A percentile compares a stretch with the other conserved stretches of the same genome.
These are phyloP conservation scores for Xylaria multiplex DNA, from an alignment of 2,329 filamentous ascomycete genomes.

Conservation along the genomic window DNA sequence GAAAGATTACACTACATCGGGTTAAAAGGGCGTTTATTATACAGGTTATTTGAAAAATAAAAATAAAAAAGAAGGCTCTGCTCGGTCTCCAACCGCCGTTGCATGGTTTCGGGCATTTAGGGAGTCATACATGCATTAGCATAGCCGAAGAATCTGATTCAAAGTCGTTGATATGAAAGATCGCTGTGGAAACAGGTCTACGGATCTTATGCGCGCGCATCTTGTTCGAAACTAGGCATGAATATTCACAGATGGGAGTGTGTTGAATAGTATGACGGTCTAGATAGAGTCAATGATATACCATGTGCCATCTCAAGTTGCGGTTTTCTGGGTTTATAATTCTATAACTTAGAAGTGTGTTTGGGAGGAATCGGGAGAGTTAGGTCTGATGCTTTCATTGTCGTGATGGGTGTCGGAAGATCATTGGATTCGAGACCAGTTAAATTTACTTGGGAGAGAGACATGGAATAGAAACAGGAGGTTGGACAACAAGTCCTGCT, in stretches of 20 bases:
- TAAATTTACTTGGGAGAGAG: no score
- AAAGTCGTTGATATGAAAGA: constrained; percentile 1
- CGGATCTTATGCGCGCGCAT: background rate
- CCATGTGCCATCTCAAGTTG: no score
- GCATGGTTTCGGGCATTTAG: background rate
- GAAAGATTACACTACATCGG: constrained; percentile 66
- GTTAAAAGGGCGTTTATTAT: background rate
- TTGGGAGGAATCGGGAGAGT: no score
- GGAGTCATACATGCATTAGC: constrained; percentile 1
- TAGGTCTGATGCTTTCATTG: no score
- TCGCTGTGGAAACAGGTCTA: background rate
- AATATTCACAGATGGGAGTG: background rate
- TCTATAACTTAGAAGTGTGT: no score
- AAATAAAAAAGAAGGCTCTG: background rate
- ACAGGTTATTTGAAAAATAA: background rate
- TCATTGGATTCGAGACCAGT: no score
- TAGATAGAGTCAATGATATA: no score
- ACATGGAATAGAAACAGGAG: no score
- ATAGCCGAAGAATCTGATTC: constrained; percentile 8
- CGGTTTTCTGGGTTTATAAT: no score
- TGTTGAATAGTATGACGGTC: no score
- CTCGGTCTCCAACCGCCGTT: background rate
- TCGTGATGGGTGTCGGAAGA: no score
- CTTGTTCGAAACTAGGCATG: background rate
- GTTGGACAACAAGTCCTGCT: no score